These are phyloP conservation scores for Aspergillus fumigatus DNA, from an alignment of 2,329 filamentous ascomycete species.

Conservation along the genomic window DNA sequence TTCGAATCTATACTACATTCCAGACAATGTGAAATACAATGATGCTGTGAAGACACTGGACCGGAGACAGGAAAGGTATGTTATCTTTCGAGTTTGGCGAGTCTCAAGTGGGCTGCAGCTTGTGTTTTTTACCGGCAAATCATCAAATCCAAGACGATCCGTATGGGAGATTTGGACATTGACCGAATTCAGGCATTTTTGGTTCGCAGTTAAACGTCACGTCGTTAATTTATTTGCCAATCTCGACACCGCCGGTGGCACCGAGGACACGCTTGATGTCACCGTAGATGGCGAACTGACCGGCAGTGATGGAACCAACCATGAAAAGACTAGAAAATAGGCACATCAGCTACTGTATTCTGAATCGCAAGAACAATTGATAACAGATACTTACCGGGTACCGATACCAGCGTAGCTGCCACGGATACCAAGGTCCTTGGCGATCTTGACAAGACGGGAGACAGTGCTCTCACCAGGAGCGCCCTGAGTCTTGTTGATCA, in stretches of 20 bases:
- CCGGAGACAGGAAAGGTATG: neutral
- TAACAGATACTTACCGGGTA: slow-evolving; percentile 50
- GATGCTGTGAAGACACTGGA: neutral
- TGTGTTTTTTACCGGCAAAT: neutral
- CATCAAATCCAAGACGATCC: neutral
- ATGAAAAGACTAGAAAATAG: slow-evolving; percentile 17
- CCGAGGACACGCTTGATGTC: slow-evolving; percentile 65
- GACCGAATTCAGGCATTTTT: neutral
- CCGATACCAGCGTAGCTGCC: slow-evolving; percentile 78
- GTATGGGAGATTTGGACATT: neutral
- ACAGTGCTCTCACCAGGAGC: slow-evolving; percentile 78
- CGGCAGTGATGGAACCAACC: slow-evolving; percentile 68
- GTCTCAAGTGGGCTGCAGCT: neutral
- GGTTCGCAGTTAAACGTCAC: slow-evolving; percentile 3
- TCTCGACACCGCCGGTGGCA: slow-evolving; percentile 72
- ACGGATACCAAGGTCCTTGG: slow-evolving; percentile 73
- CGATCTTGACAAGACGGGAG: slow-evolving; percentile 81
- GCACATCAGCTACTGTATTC: neutral
- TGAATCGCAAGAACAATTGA: neutral
- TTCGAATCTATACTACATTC: neutral
- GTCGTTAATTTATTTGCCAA: slow-evolving; percentile 43
- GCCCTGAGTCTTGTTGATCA: slow-evolving; percentile 95
- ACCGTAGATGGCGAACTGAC: slow-evolving; percentile 88
- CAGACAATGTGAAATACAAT: neutral
- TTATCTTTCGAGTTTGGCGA: neutral